A percentile compares a stretch with the other conserved stretches of the same genome.
Evolutionary conservation across 2,329 filamentous ascomycete genomes (phyloP).

Genomic region (Blumeria graminis): DNA sequence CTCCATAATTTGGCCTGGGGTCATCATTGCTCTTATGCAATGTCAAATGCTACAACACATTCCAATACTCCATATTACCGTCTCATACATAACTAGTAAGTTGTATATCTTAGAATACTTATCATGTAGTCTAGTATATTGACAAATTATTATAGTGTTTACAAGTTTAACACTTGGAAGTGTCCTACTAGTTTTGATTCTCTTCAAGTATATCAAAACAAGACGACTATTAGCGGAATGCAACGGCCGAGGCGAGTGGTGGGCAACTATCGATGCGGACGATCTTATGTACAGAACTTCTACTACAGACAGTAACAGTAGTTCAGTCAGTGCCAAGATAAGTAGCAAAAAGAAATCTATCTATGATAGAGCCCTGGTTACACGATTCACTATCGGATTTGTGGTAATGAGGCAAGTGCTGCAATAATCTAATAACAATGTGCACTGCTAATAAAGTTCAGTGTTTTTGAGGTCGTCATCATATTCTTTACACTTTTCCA

Average conservation of each 20-base stretch:
- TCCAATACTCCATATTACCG: constrained; percentile 14
- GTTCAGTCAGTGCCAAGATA: constrained; percentile 2
- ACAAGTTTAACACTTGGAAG: constrained; percentile 17
- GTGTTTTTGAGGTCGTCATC: constrained; percentile 18
- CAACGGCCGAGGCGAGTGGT: constrained; percentile 10
- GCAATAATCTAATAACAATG: too few species aligned
- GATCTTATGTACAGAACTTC: constrained; percentile 5
- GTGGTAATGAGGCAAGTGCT: constrained; percentile 16
- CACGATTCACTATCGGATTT: constrained; percentile 22
- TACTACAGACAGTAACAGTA: constrained; percentile 3
- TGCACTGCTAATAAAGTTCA: constrained; percentile 4
- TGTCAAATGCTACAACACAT: constrained; percentile 12
- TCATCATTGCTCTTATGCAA: constrained; percentile 17
- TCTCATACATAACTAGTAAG: constrained; percentile 19
- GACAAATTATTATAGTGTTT: constrained; percentile 15
- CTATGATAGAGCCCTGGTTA: constrained; percentile 22
- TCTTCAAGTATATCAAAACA: constrained; percentile 19
- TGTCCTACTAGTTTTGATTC: constrained; percentile 18
- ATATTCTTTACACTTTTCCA: constrained; percentile 18
- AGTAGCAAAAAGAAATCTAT: constrained; percentile 13
- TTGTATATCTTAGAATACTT: not conserved
- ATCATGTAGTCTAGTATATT: too few species aligned
- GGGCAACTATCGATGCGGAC: constrained; percentile 7
- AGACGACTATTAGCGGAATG: constrained; percentile 16
- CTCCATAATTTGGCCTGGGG: constrained; percentile 16